Percentiles rank a stretch among this genome's conserved stretches.
Conservation (phyloP, 2,329 filamentous ascomycete genomes). For the Ceratocystiopsis minuta region DNA sequence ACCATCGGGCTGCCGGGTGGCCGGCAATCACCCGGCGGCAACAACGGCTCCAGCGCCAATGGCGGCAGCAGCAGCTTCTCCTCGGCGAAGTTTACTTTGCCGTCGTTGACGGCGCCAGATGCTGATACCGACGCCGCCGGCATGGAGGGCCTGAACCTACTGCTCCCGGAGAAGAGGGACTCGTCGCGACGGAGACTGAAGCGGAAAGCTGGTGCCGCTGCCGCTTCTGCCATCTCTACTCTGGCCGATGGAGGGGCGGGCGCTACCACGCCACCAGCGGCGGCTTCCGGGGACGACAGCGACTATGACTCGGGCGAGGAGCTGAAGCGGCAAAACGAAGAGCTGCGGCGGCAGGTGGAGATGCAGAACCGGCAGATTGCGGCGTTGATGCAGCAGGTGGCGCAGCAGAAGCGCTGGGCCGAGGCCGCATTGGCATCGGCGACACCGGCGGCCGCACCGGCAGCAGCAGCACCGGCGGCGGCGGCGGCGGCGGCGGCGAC, state of each 20-base stretch:
- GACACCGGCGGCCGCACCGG: conserved; percentile 1
- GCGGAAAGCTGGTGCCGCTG: neutral
- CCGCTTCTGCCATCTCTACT: neutral
- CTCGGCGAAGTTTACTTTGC: neutral
- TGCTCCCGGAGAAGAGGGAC: no score
- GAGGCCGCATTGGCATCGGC: conserved; percentile 4
- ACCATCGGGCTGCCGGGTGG: no score
- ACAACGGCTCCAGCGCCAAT: neutral
- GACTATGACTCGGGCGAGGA: conserved; percentile 38
- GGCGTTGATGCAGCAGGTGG: conserved; percentile 31
- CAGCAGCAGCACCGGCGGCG: neutral
- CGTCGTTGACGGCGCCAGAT: no score
- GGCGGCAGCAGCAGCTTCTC: neutral
- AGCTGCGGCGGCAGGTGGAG: conserved; percentile 32
- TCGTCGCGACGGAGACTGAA: no score
- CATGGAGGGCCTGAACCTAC: no score
- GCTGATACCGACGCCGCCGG: no score
- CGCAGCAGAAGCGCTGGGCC: conserved; percentile 17
- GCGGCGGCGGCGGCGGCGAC: neutral
- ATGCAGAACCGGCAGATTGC: conserved; percentile 28
- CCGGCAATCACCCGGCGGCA: neutral
- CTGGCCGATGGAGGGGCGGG: neutral
- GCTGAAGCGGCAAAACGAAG: conserved; percentile 47
- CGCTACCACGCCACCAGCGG: neutral
- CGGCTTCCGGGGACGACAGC: conserved; percentile 1